Conservation (phyloP, 1,284 basidiomycete species). For the Apiotrichum gracile region DNA sequence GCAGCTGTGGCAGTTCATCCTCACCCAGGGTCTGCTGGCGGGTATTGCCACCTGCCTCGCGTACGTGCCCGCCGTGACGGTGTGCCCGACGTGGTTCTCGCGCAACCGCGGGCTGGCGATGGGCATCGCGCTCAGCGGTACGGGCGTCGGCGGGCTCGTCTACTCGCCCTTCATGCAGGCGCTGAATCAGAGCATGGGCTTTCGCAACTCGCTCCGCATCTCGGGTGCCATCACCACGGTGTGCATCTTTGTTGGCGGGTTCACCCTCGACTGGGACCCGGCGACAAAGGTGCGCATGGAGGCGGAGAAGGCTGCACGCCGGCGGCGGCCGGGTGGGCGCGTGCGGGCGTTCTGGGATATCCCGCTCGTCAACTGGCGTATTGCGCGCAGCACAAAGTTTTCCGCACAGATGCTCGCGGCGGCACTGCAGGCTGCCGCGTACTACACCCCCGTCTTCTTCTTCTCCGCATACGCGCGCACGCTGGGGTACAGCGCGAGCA, state of each 20-base stretch:
- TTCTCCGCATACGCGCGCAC: conserved; percentile 30
- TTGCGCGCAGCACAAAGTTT: conserved; percentile 22
- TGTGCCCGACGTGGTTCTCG: conserved; percentile 30
- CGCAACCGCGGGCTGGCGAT: conserved; percentile 25
- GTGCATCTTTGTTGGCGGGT: conserved; percentile 7
- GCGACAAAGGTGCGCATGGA: conserved; percentile 15
- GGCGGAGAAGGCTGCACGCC: conserved; percentile 4
- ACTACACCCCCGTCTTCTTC: conserved; percentile 35
- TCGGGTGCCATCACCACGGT: conserved; percentile 18
- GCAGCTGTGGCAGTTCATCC: conserved; percentile 30
- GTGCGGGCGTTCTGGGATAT: conserved; percentile 12
- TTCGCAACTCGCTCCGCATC: conserved; percentile 23
- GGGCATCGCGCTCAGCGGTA: conserved; percentile 32
- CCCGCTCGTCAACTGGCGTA: conserved; percentile 26
- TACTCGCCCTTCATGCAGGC: conserved; percentile 26
- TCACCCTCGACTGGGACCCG: conserved; percentile 28
- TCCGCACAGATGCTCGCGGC: conserved; percentile 19
- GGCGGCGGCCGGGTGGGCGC: not conserved
- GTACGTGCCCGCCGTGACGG: conserved; percentile 29
- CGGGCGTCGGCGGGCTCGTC: conserved; percentile 30
- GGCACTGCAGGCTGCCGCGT: conserved; percentile 23
- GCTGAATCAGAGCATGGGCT: conserved; percentile 23
- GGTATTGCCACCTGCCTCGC: conserved; percentile 28
- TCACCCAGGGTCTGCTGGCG: conserved; percentile 27
- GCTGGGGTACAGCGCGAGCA: conserved; percentile 14